Conservation (phyloP, 78 protist species). For the Dictyostelium purpureum region DNA sequence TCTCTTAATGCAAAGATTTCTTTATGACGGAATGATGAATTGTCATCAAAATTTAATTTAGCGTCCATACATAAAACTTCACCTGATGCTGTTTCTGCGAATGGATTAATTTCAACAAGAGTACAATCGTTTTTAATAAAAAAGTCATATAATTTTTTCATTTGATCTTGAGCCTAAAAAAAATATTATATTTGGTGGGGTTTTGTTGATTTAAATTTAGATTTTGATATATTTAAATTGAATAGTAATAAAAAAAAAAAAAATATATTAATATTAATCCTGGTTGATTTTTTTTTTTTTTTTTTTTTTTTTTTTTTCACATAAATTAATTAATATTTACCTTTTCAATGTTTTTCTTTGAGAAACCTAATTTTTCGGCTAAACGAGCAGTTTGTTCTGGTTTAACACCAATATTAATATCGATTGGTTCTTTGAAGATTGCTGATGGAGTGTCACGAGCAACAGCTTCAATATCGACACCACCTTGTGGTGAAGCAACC, state of each 20-base stretch:
- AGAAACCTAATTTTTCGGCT: conserved; percentile 84
- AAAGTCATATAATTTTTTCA: conserved; percentile 87
- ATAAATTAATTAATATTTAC: neutral
- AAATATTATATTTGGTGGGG: too few relatives aligned
- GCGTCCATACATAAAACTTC: conserved; percentile 93
- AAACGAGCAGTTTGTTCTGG: conserved; percentile 80
- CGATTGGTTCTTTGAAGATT: conserved; percentile 88
- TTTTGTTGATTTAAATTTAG: too few relatives aligned
- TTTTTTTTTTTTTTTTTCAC: too few relatives aligned
- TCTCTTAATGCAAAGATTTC: conserved; percentile 94
- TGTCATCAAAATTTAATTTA: conserved; percentile 97
- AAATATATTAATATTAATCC: neutral
- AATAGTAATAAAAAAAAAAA: neutral
- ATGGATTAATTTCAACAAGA: conserved; percentile 98
- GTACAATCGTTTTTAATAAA: conserved; percentile 91
- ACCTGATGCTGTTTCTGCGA: conserved; percentile 90
- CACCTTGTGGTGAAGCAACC: conserved; percentile 91
- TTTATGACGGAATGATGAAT: conserved; percentile 96
- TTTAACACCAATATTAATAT: conserved; percentile 87
- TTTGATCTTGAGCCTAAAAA: conserved; percentile 78
- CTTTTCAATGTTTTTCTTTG: conserved; percentile 56
- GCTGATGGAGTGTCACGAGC: conserved; percentile 84
- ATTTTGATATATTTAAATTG: too few relatives aligned
- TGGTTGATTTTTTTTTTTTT: too few relatives aligned
- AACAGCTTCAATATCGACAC: conserved; percentile 95